Percentiles rank a stretch among this genome's conserved stretches.
These are phyloP conservation scores for Stylosanthes scabra DNA, from an alignment of 331 rosid species.

Conservation along the genomic window DNA sequence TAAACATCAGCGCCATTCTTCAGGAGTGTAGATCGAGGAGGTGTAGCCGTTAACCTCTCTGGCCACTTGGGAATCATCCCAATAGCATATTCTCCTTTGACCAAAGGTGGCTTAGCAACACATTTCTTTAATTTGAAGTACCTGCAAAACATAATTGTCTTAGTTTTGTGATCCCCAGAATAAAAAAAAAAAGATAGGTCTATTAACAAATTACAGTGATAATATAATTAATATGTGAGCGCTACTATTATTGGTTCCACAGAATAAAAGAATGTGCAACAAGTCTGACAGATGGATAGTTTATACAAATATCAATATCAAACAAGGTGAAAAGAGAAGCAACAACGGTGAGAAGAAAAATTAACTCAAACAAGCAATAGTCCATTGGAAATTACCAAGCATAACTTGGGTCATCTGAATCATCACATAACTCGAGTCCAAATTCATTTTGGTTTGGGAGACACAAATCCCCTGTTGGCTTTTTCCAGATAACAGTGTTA, in stretches of 20 bases:
- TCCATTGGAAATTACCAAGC: slow-evolving; percentile 73
- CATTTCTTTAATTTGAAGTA: slow-evolving; percentile 84
- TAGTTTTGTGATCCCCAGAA: slow-evolving; percentile 32
- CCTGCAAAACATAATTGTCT: slow-evolving; percentile 61
- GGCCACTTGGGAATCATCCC: slow-evolving; percentile 95
- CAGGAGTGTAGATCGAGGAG: no score
- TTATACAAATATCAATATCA: slow-evolving; percentile 5
- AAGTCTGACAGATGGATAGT: not conserved
- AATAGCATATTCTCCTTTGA: slow-evolving; percentile 76
- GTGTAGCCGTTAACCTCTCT: slow-evolving; percentile 73
- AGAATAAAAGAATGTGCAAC: no score
- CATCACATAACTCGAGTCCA: slow-evolving; percentile 79
- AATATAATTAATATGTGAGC: not conserved
- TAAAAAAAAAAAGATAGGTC: slow-evolving; percentile 13
- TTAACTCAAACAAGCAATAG: slow-evolving; percentile 26
- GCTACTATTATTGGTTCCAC: slow-evolving; percentile 5
- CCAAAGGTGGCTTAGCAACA: slow-evolving; percentile 61
- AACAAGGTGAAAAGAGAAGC: slow-evolving; percentile 8
- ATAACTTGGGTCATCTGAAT: slow-evolving; percentile 72
- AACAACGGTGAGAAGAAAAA: slow-evolving; percentile 21
- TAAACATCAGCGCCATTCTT: slow-evolving; percentile 80
- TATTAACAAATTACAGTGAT: slow-evolving; percentile 1
- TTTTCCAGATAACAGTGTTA: slow-evolving; percentile 94
- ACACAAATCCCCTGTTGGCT: slow-evolving; percentile 74
- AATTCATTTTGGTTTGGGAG: slow-evolving; percentile 88